Percentiles rank a stretch among this genome's conserved stretches.
Evolutionary conservation across 441 rosid genomes (phyloP).

Genomic region (Kokia cookei): DNA sequence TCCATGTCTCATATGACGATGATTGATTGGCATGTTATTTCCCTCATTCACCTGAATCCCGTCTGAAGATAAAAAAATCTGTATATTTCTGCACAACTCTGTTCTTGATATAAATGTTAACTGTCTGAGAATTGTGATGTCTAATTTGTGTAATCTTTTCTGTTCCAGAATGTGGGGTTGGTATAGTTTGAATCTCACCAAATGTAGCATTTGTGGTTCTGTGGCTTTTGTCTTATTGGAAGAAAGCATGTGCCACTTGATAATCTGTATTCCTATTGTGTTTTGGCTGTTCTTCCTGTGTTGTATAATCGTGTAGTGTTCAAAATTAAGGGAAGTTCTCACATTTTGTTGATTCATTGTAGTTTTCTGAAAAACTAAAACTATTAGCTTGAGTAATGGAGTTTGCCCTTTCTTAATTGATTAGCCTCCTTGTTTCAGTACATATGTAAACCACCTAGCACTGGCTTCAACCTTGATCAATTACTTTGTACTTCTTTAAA

Average conservation of each 20-base stretch:
- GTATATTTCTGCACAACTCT: not conserved
- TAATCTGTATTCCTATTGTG: not conserved
- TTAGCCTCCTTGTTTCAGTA: too few relatives aligned
- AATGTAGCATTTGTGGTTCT: not conserved
- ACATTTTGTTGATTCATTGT: too few relatives aligned
- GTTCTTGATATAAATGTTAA: not conserved
- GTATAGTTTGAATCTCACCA: not conserved
- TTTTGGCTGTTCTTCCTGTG: too few relatives aligned
- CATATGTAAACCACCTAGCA: too few relatives aligned
- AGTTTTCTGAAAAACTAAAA: too few relatives aligned
- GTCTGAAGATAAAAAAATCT: not conserved
- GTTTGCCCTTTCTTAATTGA: too few relatives aligned
- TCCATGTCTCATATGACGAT: constrained; percentile 72
- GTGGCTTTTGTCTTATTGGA: not conserved
- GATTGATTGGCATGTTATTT: constrained; percentile 29
- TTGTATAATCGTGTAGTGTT: too few relatives aligned
- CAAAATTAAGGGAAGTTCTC: too few relatives aligned
- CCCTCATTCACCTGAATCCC: constrained; percentile 6
- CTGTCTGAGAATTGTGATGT: not conserved
- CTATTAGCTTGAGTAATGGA: too few relatives aligned
- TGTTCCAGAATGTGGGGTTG: not conserved
- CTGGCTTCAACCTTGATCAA: too few relatives aligned
- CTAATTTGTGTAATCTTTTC: not conserved
- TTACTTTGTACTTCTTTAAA: too few relatives aligned
- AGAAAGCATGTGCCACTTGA: not conserved